Base-by-base conservation (phyloP, 495 filamentous ascomycete species). In the Daldinia grandis region DNA sequence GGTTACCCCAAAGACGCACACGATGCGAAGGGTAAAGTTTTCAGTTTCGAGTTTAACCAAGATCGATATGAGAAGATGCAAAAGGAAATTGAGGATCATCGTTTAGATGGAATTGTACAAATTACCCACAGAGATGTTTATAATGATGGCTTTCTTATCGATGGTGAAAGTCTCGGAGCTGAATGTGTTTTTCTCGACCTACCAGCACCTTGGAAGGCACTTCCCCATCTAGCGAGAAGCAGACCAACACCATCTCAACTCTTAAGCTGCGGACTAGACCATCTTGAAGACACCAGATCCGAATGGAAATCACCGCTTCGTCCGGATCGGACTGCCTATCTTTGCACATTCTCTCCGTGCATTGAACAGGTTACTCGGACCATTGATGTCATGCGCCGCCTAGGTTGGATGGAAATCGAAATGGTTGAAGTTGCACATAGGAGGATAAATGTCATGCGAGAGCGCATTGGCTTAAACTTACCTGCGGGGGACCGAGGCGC, bases 261-360 rank as follows among this genome's bases (percentile, higher is more conserved):
- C 8, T 74, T 66, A 5, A 65, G 51, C 27, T 50, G 49, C 35
- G 67, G 51, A 3, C 49, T 73, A 19, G 66, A 71, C 12, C 44
- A 30, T 6, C 31, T 74, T 37, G 58, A 71, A 15, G 56, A 53
- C 37, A 24, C 53, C 10, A 63, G 37, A 9, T 47, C 65, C 0
- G 63, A 72, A 42, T 88, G 86, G 81, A 77, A 80, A 24, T 92
- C 92, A 0, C 89, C 93, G 0, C 85, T 99, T 4, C 88, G 93
- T 66, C 88, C 91, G 0, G 82, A 82, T 5, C 80, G 85, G 28
- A 80, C 92, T 2, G 86, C 88, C 19, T 85, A 93, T 66, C 81
- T 99, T 66, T 99, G 95, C 80, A 95, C 94, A 2, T 99, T 99
- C 82, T 94, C 91, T 7, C 95, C 95, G 0, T 99, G 95, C 78